Evolutionary conservation across 2,329 filamentous ascomycete genomes (phyloP).

Genomic region (Pseudocercospora eumusae): DNA sequence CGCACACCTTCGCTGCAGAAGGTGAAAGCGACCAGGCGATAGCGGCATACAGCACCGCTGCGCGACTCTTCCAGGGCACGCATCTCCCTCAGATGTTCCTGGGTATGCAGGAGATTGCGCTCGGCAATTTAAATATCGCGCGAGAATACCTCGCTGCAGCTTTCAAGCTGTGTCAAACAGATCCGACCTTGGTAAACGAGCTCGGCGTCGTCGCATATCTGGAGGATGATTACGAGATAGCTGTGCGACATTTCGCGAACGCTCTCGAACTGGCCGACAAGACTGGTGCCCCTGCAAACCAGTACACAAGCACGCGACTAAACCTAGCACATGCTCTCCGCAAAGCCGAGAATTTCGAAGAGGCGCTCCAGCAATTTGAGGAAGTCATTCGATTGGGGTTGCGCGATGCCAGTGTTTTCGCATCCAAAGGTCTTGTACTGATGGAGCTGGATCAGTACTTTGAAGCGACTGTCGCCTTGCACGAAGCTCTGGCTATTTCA

Average conservation of each 20-base stretch:
- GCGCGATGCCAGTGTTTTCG: constrained; percentile 76
- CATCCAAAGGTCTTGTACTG: constrained; percentile 79
- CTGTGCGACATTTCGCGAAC: constrained; percentile 73
- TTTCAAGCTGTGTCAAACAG: constrained; percentile 76
- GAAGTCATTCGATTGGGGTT: constrained; percentile 77
- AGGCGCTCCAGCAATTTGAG: constrained; percentile 79
- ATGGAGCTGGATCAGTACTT: constrained; percentile 73
- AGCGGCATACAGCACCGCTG: constrained; percentile 93
- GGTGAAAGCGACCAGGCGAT: constrained; percentile 98
- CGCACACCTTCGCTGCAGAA: constrained; percentile 95
- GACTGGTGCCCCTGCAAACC: constrained; percentile 70
- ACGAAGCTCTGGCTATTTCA: constrained; percentile 77
- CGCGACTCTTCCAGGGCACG: constrained; percentile 91
- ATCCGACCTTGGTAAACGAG: constrained; percentile 91
- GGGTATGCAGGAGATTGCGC: constrained; percentile 95
- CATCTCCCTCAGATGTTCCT: constrained; percentile 94
- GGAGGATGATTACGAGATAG: constrained; percentile 74
- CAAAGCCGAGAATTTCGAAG: constrained; percentile 66
- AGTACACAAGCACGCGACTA: constrained; percentile 80
- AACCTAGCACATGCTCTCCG: constrained; percentile 90
- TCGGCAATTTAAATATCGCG: constrained; percentile 91
- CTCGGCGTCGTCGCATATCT: constrained; percentile 96
- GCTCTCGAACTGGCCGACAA: constrained; percentile 77
- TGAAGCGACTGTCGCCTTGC: constrained; percentile 77
- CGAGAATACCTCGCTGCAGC: constrained; percentile 93